These are phyloP conservation scores for Fremontodendron californicum DNA, from an alignment of 345 rosid genomes.

Conservation along the genomic window DNA sequence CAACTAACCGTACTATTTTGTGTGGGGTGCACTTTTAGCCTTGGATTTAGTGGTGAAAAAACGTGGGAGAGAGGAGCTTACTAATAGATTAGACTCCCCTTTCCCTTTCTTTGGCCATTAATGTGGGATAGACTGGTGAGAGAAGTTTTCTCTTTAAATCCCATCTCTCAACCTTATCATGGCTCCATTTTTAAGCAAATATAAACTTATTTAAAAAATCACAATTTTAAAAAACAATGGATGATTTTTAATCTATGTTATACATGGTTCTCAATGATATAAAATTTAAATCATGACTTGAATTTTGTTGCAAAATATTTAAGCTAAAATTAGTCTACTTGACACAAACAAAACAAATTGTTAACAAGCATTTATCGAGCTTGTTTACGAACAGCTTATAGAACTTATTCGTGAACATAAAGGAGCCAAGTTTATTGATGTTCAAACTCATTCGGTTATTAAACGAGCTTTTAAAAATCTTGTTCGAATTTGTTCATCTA, in stretches of 20 bases:
- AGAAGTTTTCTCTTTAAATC: too few species aligned
- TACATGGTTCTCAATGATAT: neutral
- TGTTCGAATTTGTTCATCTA: neutral
- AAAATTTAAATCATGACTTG: neutral
- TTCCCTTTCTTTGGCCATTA: neutral
- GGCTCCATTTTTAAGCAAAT: neutral
- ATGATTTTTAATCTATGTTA: neutral
- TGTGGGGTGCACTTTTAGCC: neutral
- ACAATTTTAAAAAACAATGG: neutral
- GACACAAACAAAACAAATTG: neutral
- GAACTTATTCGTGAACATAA: neutral
- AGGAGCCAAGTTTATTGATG: neutral
- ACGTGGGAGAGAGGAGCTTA: neutral
- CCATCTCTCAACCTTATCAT: neutral
- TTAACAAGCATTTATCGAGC: neutral
- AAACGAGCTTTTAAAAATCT: neutral
- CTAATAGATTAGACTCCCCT: neutral
- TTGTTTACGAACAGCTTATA: neutral
- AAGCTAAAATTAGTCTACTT: neutral
- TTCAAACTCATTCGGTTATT: neutral
- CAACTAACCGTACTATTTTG: neutral
- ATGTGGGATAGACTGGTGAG: too few species aligned
- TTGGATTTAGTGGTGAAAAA: neutral
- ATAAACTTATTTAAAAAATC: neutral
- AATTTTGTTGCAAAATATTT: neutral